These are phyloP conservation scores for Ustilago tritici DNA, from an alignment of 1,284 basidiomycete species.

Conservation along the genomic window DNA sequence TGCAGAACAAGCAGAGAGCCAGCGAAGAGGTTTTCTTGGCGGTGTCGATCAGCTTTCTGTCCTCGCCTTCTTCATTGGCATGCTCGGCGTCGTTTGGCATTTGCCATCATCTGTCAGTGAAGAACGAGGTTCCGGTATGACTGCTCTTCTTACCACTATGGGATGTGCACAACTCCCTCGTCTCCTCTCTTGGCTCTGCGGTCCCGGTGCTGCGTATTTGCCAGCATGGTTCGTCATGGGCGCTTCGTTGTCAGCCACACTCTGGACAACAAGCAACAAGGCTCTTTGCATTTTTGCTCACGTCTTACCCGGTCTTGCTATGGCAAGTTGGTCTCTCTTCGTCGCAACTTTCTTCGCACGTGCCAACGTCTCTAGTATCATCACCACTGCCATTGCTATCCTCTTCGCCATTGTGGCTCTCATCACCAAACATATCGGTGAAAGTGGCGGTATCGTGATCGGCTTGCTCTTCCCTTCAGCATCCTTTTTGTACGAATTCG, in stretches of 20 bases:
- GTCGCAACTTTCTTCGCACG: constrained; percentile 78
- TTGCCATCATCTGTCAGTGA: constrained; percentile 70
- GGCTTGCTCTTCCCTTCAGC: constrained; percentile 80
- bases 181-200: constrained; percentile 41
- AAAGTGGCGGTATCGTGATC: constrained; percentile 75
- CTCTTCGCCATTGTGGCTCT: constrained; percentile 79
- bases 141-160: constrained; percentile 43
- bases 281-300: constrained; percentile 77
- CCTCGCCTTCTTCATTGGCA: constrained; percentile 73
- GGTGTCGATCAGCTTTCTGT: constrained; percentile 27
- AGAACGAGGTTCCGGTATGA: constrained; percentile 45
- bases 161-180: constrained; percentile 45
- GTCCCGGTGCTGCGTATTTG: constrained; percentile 72
- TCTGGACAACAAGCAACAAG: constrained; percentile 77
- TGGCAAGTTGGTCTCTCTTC: constrained; percentile 80
- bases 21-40: constrained; percentile 72
- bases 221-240: constrained; percentile 78
- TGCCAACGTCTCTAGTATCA: constrained; percentile 79
- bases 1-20: constrained; percentile 74
- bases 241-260: constrained; percentile 75
- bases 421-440: constrained; percentile 73
- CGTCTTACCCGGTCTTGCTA: constrained; percentile 77
- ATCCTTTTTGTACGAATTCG: constrained; percentile 80
- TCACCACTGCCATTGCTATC: constrained; percentile 77
- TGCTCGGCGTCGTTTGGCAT: constrained; percentile 78